Evolutionary conservation across 495 filamentous ascomycete genomes (phyloP).

Genomic region (Podospora didyma): DNA sequence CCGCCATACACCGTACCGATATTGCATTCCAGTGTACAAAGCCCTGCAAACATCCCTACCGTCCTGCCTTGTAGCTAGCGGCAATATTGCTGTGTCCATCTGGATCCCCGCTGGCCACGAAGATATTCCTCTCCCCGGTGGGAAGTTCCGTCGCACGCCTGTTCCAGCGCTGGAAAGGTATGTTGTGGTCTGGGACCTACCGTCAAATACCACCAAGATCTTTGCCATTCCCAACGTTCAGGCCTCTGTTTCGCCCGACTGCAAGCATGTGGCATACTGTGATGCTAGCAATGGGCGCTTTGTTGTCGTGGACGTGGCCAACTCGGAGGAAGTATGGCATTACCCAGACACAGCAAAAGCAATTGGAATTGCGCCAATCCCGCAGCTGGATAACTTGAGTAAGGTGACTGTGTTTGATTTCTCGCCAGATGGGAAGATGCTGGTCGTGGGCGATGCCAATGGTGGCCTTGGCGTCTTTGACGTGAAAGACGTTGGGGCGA

Average conservation of each 20-base stretch:
- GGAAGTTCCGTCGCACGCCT: constrained; percentile 10
- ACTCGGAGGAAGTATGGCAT: constrained; percentile 21
- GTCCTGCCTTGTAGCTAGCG: constrained; percentile 19
- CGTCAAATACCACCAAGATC: constrained; percentile 18
- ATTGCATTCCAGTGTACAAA: constrained; percentile 19
- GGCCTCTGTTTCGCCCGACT: constrained; percentile 25
- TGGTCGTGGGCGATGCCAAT: constrained; percentile 23
- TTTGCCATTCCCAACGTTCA: constrained; percentile 28
- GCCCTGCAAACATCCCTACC: constrained; percentile 23
- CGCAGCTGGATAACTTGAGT: constrained; percentile 19
- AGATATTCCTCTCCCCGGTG: constrained; percentile 16
- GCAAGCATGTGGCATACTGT: constrained; percentile 24
- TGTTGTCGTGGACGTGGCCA: constrained; percentile 20
- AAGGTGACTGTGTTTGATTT: constrained; percentile 30
- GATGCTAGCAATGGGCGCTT: constrained; percentile 11
- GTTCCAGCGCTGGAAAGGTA: constrained; percentile 15
- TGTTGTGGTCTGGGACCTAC: constrained; percentile 25
- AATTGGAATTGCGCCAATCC: constrained; percentile 15
- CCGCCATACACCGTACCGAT: constrained; percentile 22
- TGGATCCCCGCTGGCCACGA: constrained; percentile 28
- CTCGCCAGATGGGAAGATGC: constrained; percentile 15
- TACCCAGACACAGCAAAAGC: constrained; percentile 14
- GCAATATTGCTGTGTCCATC: constrained; percentile 18
- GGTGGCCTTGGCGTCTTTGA: constrained; percentile 24
- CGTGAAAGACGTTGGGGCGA: constrained; percentile 8